A percentile compares a stretch with the other conserved stretches of the same genome.
These are phyloP conservation scores for Closterium sp. DNA, from an alignment of 139 green algal species.

Conservation along the genomic window DNA sequence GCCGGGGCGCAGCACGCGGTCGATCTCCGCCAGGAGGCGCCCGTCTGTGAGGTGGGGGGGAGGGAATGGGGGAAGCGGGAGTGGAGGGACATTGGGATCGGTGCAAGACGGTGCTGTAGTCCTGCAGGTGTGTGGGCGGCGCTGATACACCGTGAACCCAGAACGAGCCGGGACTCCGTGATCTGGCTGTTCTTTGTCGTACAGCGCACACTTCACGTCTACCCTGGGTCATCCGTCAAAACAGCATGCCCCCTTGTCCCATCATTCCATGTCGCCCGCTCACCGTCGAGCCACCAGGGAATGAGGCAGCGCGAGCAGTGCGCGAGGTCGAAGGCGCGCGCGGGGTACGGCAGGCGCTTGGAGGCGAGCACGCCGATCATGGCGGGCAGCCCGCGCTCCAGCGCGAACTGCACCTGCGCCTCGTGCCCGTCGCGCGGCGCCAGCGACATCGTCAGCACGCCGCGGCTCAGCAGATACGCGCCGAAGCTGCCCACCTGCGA, in stretches of 20 bases:
- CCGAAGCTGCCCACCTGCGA: slow-evolving; percentile 36
- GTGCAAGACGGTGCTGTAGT: neutral
- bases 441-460: slow-evolving; percentile 43
- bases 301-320: slow-evolving; percentile 36
- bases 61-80: neutral
- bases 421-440: slow-evolving; percentile 24
- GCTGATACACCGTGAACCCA: too few relatives aligned
- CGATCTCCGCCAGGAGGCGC: slow-evolving; percentile 28
- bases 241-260: too few relatives aligned
- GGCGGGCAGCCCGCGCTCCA: slow-evolving; percentile 37
- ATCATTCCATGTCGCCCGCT: neutral
- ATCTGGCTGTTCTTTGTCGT: too few relatives aligned
- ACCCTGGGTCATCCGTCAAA: too few relatives aligned
- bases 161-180: too few relatives aligned
- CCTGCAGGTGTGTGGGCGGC: neutral
- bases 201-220: neutral
- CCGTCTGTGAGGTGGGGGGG: slow-evolving; percentile 16
- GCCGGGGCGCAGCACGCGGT: slow-evolving; percentile 38
- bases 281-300: neutral
- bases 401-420: slow-evolving; percentile 39
- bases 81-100: neutral
- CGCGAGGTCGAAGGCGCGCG: slow-evolving; percentile 27
- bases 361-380: slow-evolving; percentile 27
- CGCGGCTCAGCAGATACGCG: slow-evolving; percentile 14
- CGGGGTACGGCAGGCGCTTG: slow-evolving; percentile 37